phyloP scores from a whole-genome alignment of 495 filamentous ascomycete genomes.

The Penicillium simplicissimum region DNA sequence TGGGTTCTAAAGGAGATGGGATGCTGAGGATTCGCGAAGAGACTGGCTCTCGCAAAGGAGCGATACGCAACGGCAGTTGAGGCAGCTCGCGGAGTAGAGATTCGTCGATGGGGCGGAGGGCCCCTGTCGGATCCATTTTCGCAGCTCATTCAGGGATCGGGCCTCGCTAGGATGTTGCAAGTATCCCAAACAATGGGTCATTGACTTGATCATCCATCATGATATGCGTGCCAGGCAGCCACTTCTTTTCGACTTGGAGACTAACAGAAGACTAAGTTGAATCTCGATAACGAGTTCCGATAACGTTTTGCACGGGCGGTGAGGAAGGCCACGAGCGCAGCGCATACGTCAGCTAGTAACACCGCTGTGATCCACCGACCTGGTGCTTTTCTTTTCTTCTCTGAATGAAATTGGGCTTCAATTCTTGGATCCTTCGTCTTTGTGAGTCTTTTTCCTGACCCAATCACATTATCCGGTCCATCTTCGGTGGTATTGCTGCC shows the following conservation, averaged over 20 bases:
- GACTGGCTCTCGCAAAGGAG: slow-evolving; percentile 51
- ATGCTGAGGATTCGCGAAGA: slow-evolving; percentile 45
- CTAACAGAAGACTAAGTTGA: slow-evolving; percentile 6
- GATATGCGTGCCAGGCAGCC: slow-evolving; percentile 2
- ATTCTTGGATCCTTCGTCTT: not conserved
- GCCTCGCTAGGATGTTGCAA: slow-evolving; percentile 10
- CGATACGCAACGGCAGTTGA: slow-evolving; percentile 48
- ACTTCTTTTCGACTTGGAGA: not conserved
- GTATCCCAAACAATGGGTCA: slow-evolving; percentile 8
- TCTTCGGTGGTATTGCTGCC: not conserved
- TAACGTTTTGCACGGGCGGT: slow-evolving; percentile 13
- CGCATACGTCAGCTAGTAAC: slow-evolving; percentile 18
- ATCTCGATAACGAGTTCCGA: slow-evolving; percentile 20
- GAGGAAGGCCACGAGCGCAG: slow-evolving; percentile 9
- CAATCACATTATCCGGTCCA: not conserved
- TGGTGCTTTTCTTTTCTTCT: not conserved
- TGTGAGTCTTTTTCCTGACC: not conserved
- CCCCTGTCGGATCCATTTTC: slow-evolving; percentile 39
- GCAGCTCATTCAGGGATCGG: slow-evolving; percentile 3
- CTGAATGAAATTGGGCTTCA: not conserved
- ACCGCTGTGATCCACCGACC: slow-evolving; percentile 3
- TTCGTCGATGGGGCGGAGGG: slow-evolving; percentile 42
- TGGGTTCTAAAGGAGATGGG: slow-evolving; percentile 50
- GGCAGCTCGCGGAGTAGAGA: slow-evolving; percentile 46
- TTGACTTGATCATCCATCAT: slow-evolving; percentile 18